phyloP scores from a whole-genome alignment of 1,139 yeast species.

The Pichia sp. region DNA sequence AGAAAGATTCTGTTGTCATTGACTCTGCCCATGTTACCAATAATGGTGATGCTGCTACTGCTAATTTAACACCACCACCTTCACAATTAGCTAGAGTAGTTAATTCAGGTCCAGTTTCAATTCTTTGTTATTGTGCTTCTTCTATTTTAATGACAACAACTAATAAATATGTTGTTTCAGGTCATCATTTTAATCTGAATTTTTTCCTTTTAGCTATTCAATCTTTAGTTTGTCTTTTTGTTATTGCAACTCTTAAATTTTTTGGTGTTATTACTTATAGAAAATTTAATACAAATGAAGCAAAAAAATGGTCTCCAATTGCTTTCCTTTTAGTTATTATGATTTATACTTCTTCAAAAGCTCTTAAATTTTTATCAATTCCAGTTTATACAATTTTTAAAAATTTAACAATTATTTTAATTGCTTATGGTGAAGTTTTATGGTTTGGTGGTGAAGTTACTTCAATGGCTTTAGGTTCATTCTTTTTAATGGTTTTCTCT shows the following conservation, averaged over 20 bases:
- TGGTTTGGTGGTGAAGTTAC: conserved; percentile 96
- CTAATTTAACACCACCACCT: conserved; percentile 11
- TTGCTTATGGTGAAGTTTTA: conserved; percentile 95
- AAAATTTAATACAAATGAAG: conserved; percentile 78
- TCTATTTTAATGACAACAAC: conserved; percentile 98
- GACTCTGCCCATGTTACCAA: conserved; percentile 17
- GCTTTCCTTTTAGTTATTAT: conserved; percentile 80
- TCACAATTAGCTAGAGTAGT: conserved; percentile 36
- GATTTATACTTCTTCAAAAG: conserved; percentile 96
- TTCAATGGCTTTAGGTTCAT: conserved; percentile 82
- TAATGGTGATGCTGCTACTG: conserved; percentile 13
- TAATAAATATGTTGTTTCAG: conserved; percentile 87
- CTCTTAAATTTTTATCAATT: conserved; percentile 80
- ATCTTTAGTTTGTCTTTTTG: conserved; percentile 70
- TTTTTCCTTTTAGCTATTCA: conserved; percentile 80
- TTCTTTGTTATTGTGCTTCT: conserved; percentile 80
- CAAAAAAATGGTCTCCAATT: conserved; percentile 92
- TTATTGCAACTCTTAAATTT: conserved; percentile 65
- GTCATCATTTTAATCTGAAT: conserved; percentile 79
- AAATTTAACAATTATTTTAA: conserved; percentile 90
- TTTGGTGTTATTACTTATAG: conserved; percentile 79
- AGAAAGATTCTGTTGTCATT: conserved; percentile 19
- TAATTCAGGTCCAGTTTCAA: conserved; percentile 83
- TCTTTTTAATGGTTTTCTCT: conserved; percentile 84
- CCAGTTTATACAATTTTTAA: conserved; percentile 98